phyloP scores from a whole-genome alignment of 495 filamentous ascomycete species.

The Penicillium cinerascens region DNA sequence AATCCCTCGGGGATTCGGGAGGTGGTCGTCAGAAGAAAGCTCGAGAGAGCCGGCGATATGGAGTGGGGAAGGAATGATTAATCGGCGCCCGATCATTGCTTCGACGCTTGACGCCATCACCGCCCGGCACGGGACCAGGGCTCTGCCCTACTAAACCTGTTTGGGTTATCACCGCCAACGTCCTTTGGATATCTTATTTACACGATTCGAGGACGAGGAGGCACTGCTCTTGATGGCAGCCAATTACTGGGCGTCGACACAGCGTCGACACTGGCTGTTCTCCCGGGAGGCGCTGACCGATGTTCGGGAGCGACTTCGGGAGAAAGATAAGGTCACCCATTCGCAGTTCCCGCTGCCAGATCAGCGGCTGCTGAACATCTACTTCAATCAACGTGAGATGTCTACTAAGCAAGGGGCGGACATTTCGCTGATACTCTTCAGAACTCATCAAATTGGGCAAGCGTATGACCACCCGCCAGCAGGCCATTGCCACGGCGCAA shows the following conservation, averaged over 20 bases:
- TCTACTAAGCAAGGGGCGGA: constrained; percentile 23
- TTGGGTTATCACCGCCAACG: constrained; percentile 16
- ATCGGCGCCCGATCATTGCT: constrained; percentile 41
- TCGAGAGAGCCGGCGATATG: not conserved
- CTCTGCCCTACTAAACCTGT: constrained; percentile 36
- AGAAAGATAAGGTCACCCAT: constrained; percentile 65
- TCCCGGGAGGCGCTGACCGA: constrained; percentile 71
- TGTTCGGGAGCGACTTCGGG: constrained; percentile 67
- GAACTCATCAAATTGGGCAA: constrained; percentile 81
- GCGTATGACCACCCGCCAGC: constrained; percentile 74
- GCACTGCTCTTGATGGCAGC: constrained; percentile 66
- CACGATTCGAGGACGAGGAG: not conserved
- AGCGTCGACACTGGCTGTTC: constrained; percentile 87
- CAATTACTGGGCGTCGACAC: constrained; percentile 95
- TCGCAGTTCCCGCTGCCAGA: constrained; percentile 80
- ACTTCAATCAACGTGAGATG: constrained; percentile 75
- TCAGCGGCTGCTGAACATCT: constrained; percentile 79
- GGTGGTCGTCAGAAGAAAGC: not conserved
- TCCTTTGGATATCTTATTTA: not conserved
- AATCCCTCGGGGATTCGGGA: not conserved
- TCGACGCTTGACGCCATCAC: constrained; percentile 33
- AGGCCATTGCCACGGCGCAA: constrained; percentile 91
- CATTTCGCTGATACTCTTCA: constrained; percentile 21
- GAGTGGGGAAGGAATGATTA: constrained; percentile 25
- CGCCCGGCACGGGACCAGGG: constrained; percentile 35